Evolutionary conservation across 768 basidiomycete genomes (phyloP).

Genomic region (Terana coerulea): DNA sequence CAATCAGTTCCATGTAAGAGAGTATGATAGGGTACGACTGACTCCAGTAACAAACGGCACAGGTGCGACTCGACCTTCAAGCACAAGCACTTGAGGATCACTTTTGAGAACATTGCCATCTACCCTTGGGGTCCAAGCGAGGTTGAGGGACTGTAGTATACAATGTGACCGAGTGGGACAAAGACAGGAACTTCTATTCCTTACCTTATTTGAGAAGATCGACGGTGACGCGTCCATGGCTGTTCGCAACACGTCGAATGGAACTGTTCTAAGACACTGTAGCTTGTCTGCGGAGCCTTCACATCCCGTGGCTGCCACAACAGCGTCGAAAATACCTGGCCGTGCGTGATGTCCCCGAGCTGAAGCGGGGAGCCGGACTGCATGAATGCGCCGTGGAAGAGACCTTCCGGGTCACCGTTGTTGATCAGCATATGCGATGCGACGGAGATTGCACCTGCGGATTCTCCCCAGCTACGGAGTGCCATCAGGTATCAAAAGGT

Average conservation of each 20-base stretch:
- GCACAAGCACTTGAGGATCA: constrained; percentile 34
- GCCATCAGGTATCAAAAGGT: background rate
- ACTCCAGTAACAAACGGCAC: constrained; percentile 46
- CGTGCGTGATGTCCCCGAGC: constrained; percentile 10
- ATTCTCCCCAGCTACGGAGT: constrained; percentile 29
- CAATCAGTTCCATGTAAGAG: background rate
- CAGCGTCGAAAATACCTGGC: constrained; percentile 36
- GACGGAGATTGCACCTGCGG: constrained; percentile 36
- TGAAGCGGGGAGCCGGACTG: constrained; percentile 17
- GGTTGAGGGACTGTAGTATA: constrained; percentile 8
- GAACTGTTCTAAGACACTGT: constrained; percentile 37
- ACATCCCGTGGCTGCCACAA: constrained; percentile 40
- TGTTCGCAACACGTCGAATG: constrained; percentile 25
- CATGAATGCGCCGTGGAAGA: constrained; percentile 37
- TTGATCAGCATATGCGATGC: constrained; percentile 24
- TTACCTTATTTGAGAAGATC: constrained; percentile 22
- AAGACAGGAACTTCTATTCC: background rate
- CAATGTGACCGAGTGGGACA: background rate
- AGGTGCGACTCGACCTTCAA: constrained; percentile 41
- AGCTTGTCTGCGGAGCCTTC: constrained; percentile 31
- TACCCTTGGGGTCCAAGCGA: constrained; percentile 45
- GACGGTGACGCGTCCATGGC: constrained; percentile 32
- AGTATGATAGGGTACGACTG: background rate
- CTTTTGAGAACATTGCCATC: constrained; percentile 48
- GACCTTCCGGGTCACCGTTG: constrained; percentile 21